phyloP scores from a whole-genome alignment of 1,139 yeast genomes.

The Suhomyces bokatorum region DNA sequence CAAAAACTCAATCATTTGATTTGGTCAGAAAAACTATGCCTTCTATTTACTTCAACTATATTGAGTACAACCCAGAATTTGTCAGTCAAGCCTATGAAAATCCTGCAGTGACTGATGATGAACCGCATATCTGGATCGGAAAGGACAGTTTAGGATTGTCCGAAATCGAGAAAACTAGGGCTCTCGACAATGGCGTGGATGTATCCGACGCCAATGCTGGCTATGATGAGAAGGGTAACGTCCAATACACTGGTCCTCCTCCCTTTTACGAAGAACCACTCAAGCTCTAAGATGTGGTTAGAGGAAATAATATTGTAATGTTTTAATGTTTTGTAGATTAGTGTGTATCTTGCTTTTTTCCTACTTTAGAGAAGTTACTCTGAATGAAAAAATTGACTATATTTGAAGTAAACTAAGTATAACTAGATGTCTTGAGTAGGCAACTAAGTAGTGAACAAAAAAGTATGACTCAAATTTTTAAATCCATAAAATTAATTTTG shows the following conservation, averaged over 20 bases:
- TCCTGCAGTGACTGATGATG: conserved; percentile 61
- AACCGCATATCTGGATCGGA: conserved; percentile 71
- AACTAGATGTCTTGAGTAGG: neutral
- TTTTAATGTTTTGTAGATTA: neutral
- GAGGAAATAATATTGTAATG: neutral
- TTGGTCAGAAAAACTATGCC: conserved; percentile 42
- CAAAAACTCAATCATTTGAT: conserved; percentile 44
- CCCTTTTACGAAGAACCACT: conserved; percentile 54
- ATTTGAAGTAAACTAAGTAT: neutral
- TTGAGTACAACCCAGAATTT: conserved; percentile 45
- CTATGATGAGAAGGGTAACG: conserved; percentile 55
- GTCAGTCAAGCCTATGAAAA: conserved; percentile 59
- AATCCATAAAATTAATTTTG: neutral
- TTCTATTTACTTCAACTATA: conserved; percentile 40
- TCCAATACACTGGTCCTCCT: conserved; percentile 61
- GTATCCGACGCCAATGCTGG: conserved; percentile 59
- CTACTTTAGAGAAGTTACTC: neutral
- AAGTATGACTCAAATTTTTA: neutral
- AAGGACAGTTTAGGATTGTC: conserved; percentile 71
- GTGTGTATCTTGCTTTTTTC: neutral
- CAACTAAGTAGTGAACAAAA: neutral
- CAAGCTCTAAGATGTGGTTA: conserved; percentile 27
- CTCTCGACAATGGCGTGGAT: conserved; percentile 55
- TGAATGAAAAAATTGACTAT: neutral
- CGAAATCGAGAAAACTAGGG: conserved; percentile 56